A percentile compares a stretch with the other conserved stretches of the same genome.
Conservation (phyloP, 177 flowering plant genomes). For the Vitis hybrid region DNA sequence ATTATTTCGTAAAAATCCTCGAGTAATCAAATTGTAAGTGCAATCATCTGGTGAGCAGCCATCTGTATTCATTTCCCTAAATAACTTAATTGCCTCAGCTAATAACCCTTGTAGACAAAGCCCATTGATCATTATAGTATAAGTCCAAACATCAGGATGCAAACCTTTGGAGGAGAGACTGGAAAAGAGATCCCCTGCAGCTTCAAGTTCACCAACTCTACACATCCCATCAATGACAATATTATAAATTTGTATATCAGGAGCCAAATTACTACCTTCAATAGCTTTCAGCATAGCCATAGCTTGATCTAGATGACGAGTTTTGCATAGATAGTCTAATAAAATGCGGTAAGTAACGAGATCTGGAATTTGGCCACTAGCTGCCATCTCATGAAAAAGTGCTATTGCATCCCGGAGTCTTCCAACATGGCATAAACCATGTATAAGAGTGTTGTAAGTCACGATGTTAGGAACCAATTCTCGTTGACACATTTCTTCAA, state of each 20-base stretch:
- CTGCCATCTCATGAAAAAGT: not conserved
- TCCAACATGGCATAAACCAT: not conserved
- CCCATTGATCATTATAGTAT: constrained; percentile 12
- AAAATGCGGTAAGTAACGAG: not conserved
- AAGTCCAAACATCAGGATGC: not conserved
- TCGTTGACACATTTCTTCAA: not conserved
- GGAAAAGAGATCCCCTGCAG: constrained; percentile 9
- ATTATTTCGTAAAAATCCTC: not conserved
- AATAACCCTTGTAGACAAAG: constrained; percentile 2
- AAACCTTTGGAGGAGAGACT: not conserved
- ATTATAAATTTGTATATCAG: not conserved
- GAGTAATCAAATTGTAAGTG: constrained; percentile 3
- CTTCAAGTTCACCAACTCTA: not conserved
- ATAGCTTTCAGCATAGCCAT: not conserved
- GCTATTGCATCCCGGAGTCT: not conserved
- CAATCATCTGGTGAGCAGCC: not conserved
- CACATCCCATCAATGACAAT: constrained; percentile 10
- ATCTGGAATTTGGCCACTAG: not conserved
- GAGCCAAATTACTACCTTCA: not conserved
- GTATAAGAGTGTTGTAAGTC: not conserved
- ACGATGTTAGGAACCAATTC: not conserved
- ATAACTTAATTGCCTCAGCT: not conserved
- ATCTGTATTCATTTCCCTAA: not conserved
- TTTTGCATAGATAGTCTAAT: not conserved
- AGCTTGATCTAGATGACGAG: not conserved